Evolutionary conservation across 106 monocot genomes (phyloP).

Genomic region (Vanilla planifolia): DNA sequence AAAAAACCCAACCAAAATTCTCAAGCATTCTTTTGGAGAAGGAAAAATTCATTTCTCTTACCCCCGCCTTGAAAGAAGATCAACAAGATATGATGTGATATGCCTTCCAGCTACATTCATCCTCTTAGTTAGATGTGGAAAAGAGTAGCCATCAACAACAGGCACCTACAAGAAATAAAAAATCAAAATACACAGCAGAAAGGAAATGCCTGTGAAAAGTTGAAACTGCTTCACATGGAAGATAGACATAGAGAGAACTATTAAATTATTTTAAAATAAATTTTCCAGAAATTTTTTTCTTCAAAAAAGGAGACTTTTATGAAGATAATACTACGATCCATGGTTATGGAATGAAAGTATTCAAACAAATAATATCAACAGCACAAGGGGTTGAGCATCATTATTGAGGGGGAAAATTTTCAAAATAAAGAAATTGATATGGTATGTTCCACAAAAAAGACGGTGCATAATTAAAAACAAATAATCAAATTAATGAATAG

Average conservation of each 20-base stretch:
- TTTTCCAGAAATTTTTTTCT: too few species aligned
- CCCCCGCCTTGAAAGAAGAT: conserved; percentile 89
- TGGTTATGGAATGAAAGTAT: too few species aligned
- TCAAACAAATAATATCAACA: too few species aligned
- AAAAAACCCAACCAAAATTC: background rate
- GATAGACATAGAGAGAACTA: background rate
- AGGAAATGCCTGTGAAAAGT: background rate
- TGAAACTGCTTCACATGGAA: background rate
- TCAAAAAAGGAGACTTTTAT: too few species aligned
- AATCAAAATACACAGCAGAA: background rate
- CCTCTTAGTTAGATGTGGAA: conserved; percentile 93
- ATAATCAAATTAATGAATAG: too few species aligned
- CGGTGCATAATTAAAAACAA: too few species aligned
- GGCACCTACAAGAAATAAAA: conserved; percentile 50
- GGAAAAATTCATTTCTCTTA: conserved; percentile 17
- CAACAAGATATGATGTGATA: conserved; percentile 98
- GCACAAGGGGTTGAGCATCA: too few species aligned
- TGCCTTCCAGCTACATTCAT: conserved; percentile 99
- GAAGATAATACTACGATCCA: too few species aligned
- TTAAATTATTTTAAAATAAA: background rate
- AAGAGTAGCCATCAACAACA: conserved; percentile 98
- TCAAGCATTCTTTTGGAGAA: background rate
- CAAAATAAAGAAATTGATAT: too few species aligned
- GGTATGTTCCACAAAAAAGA: too few species aligned
- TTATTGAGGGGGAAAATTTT: too few species aligned